These are phyloP conservation scores for Pterocarpus santalinus DNA, from an alignment of 306 rosid genomes.

Conservation along the genomic window DNA sequence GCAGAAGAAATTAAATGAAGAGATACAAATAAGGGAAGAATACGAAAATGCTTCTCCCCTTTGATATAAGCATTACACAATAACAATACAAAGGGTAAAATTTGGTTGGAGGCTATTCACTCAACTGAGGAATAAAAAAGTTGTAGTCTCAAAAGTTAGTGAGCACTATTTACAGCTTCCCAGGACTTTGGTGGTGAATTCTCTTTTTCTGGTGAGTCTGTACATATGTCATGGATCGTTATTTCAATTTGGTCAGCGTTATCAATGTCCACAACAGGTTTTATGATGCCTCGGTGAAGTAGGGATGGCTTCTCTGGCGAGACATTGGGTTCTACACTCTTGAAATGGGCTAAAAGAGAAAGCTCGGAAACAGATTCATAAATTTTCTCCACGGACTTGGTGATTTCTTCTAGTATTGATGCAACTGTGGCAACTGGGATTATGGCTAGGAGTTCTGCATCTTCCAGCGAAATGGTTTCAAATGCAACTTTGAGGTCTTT, in stretches of 20 bases:
- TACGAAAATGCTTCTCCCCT: constrained; percentile 41
- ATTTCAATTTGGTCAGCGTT: constrained; percentile 55
- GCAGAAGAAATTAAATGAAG: neutral
- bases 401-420: constrained; percentile 70
- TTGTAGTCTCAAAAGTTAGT: constrained; percentile 40
- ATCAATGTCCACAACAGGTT: constrained; percentile 62
- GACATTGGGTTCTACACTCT: constrained; percentile 49
- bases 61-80: neutral
- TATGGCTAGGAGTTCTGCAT: constrained; percentile 58
- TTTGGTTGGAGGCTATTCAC: constrained; percentile 32
- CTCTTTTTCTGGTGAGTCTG: constrained; percentile 45
- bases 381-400: constrained; percentile 67
- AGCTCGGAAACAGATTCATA: constrained; percentile 74
- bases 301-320: constrained; percentile 70
- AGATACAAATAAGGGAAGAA: constrained; percentile 40
- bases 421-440: constrained; percentile 73
- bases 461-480: constrained; percentile 50
- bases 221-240: constrained; percentile 47
- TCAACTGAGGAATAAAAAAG: constrained; percentile 39
- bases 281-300: constrained; percentile 78
- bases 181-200: constrained; percentile 37
- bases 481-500: constrained; percentile 68
- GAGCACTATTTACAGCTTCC: constrained; percentile 48
- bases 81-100: constrained; percentile 3
- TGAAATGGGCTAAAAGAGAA: constrained; percentile 70